These are phyloP conservation scores for Cladophialophora exuberans DNA, from an alignment of 2,329 filamentous ascomycete species.

Conservation along the genomic window DNA sequence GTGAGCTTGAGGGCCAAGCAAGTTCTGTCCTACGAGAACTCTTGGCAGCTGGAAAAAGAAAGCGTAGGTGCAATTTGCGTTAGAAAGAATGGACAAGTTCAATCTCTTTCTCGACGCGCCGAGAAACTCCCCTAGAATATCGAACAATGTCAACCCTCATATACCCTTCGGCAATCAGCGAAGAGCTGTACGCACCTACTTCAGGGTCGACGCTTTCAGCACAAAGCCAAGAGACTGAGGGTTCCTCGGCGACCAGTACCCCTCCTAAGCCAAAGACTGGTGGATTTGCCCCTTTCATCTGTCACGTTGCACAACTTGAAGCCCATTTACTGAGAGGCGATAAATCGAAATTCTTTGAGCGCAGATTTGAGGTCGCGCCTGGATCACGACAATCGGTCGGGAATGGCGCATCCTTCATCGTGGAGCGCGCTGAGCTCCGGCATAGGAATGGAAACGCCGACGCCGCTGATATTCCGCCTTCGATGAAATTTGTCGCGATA, in stretches of 20 bases:
- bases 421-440: not conserved
- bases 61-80: too few species aligned
- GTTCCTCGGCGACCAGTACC: not conserved
- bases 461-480: not conserved
- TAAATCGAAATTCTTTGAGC: not conserved
- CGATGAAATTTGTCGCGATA: not conserved
- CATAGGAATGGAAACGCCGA: not conserved
- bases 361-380: not conserved
- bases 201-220: not conserved
- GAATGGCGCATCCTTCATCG: not conserved
- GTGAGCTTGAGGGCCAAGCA: too few species aligned
- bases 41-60: too few species aligned
- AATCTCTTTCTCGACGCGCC: too few species aligned
- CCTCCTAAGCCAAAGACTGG: not conserved
- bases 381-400: not conserved
- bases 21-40: too few species aligned
- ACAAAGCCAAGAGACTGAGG: not conserved
- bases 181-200: not conserved
- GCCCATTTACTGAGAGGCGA: not conserved
- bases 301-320: constrained; percentile 9
- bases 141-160: not conserved
- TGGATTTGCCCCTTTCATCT: constrained; percentile 6
- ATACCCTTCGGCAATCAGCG: not conserved
- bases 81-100: too few species aligned
- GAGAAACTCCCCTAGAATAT: too few species aligned